phyloP scores from a whole-genome alignment of 2,329 filamentous ascomycete species.

The Sporothrix sp. region DNA sequence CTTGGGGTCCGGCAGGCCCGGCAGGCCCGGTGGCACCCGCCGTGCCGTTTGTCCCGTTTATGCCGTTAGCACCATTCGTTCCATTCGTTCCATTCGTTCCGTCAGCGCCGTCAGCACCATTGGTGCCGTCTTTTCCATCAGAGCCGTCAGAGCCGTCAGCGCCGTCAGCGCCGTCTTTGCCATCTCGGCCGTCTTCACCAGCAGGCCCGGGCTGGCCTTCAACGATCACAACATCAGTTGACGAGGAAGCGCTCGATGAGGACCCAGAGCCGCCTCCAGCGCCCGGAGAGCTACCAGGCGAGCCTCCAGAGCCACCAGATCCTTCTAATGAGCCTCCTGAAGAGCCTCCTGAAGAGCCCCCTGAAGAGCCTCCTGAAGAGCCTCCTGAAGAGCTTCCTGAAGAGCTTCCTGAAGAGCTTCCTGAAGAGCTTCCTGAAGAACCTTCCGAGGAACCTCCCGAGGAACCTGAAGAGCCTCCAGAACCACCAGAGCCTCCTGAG shows the following conservation, averaged over 20 bases:
- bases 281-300: too few species aligned
- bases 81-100: neutral
- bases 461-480: too few species aligned
- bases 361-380: neutral
- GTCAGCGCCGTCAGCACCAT: neutral
- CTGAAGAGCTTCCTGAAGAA: too few species aligned
- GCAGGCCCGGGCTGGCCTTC: neutral
- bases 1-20: neutral
- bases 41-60: neutral
- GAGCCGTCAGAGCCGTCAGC: neutral
- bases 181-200: neutral
- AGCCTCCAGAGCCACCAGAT: too few species aligned
- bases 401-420: too few species aligned
- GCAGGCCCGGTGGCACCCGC: neutral
- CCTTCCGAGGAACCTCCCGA: too few species aligned
- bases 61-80: conserved; percentile 1
- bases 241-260: too few species aligned
- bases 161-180: neutral
- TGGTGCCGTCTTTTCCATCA: neutral
- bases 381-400: too few species aligned
- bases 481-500: too few species aligned
- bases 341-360: too few species aligned
- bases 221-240: neutral
- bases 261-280: too few species aligned
- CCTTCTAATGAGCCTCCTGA: too few species aligned